Conservation (phyloP, 352 stramenopile genomes). For the Pythium angustatum region DNA sequence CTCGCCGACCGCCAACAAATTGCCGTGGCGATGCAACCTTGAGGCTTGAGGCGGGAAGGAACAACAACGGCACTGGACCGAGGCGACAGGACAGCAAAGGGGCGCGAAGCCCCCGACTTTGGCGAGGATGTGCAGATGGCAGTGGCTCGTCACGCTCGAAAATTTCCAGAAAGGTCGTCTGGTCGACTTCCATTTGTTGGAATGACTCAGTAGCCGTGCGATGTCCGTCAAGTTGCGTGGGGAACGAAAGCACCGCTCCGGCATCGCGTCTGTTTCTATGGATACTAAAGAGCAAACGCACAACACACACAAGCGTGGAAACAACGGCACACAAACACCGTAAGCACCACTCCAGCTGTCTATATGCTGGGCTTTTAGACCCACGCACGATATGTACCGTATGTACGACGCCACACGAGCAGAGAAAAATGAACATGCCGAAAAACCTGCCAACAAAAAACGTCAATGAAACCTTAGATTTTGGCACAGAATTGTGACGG, state of each 20-base stretch:
- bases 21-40: slow-evolving; percentile 11
- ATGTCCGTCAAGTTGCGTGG: neutral
- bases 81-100: slow-evolving; percentile 21
- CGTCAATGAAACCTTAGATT: neutral
- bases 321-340: neutral
- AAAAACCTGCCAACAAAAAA: slow-evolving; percentile 17
- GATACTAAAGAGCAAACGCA: neutral
- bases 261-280: slow-evolving; percentile 20
- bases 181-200: slow-evolving; percentile 20
- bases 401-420: neutral
- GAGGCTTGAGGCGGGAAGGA: slow-evolving; percentile 16
- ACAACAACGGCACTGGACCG: slow-evolving; percentile 9
- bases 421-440: slow-evolving; percentile 1
- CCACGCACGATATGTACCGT: neutral
- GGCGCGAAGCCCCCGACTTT: neutral
- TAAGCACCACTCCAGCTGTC: slow-evolving; percentile 7
- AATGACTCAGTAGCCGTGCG: slow-evolving; percentile 1
- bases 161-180: slow-evolving; percentile 29
- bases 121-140: slow-evolving; percentile 11
- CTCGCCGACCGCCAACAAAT: neutral
- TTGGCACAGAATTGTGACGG: neutral
- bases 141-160: slow-evolving; percentile 31
- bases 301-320: neutral
- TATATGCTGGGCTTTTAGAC: neutral
- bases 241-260: slow-evolving; percentile 2